phyloP scores from a whole-genome alignment of 305 asterid genomes.

The Solanum hybrid region DNA sequence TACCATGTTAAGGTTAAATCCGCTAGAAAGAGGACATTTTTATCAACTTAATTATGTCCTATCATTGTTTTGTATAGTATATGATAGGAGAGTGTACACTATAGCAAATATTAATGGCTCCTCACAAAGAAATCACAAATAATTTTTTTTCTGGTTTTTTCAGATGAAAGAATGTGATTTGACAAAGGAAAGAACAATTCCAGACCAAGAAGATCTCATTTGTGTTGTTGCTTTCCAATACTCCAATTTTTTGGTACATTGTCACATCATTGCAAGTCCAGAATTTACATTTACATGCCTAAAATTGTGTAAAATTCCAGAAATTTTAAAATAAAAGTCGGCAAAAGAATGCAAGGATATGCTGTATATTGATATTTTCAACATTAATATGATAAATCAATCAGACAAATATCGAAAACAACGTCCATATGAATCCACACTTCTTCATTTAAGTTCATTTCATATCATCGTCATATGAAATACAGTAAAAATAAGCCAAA shows the following conservation, averaged over 20 bases:
- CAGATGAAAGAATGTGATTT: not conserved
- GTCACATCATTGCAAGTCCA: slow-evolving; percentile 1
- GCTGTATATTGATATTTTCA: not conserved
- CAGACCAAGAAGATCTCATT: slow-evolving; percentile 1
- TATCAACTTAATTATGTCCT: not conserved
- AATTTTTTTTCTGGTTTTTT: not conserved
- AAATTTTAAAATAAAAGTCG: not conserved
- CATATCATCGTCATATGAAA: not conserved
- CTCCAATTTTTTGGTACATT: not conserved
- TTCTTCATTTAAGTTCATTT: not conserved
- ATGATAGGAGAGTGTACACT: not conserved
- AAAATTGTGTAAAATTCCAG: not conserved
- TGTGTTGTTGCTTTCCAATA: not conserved
- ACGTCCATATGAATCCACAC: not conserved
- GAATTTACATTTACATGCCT: not conserved
- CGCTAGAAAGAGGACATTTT: not conserved
- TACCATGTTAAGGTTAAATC: not conserved
- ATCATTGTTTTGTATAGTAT: not conserved
- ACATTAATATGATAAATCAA: not conserved
- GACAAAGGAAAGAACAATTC: slow-evolving; percentile 4
- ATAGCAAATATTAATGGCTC: not conserved
- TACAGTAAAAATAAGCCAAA: not conserved
- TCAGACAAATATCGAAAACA: not conserved
- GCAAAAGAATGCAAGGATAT: not conserved
- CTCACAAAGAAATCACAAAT: not conserved